Evolutionary conservation across 345 rosid species (phyloP).

Genomic region (Salix suchowensis): DNA sequence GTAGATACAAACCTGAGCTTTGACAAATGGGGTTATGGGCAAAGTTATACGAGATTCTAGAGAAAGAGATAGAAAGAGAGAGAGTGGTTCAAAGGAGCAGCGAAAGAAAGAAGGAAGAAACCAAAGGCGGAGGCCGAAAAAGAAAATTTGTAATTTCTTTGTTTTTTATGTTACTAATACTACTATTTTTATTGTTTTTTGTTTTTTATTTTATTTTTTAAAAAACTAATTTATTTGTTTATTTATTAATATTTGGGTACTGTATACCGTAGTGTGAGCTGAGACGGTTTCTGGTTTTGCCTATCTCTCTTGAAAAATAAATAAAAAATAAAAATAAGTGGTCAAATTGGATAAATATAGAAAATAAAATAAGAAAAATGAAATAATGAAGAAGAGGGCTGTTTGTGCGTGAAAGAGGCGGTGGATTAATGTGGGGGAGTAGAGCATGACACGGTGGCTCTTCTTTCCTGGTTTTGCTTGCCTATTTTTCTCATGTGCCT

Average conservation of each 20-base stretch:
- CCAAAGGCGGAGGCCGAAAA: conserved; percentile 23
- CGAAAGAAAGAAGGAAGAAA: conserved; percentile 17
- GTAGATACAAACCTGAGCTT: conserved; percentile 37
- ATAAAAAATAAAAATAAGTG: neutral
- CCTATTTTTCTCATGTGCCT: neutral
- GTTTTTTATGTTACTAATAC: neutral
- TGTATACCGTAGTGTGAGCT: neutral
- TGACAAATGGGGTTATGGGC: conserved; percentile 34
- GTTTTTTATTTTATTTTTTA: neutral
- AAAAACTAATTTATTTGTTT: neutral
- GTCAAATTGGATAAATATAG: neutral
- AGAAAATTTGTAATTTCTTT: conserved; percentile 1
- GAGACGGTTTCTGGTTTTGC: neutral
- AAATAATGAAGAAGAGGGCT: neutral
- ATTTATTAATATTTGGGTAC: neutral
- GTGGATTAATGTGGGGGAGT: neutral
- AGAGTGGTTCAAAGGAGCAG: conserved; percentile 43
- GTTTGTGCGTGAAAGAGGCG: neutral
- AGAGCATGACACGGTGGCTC: neutral
- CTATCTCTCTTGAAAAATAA: neutral
- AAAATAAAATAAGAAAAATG: neutral
- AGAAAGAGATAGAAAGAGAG: conserved; percentile 35
- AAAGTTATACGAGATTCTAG: conserved; percentile 46
- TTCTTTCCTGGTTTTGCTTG: neutral
- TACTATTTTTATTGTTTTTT: neutral